Conservation (phyloP, 768 basidiomycete species). For the Suillus placidus region DNA sequence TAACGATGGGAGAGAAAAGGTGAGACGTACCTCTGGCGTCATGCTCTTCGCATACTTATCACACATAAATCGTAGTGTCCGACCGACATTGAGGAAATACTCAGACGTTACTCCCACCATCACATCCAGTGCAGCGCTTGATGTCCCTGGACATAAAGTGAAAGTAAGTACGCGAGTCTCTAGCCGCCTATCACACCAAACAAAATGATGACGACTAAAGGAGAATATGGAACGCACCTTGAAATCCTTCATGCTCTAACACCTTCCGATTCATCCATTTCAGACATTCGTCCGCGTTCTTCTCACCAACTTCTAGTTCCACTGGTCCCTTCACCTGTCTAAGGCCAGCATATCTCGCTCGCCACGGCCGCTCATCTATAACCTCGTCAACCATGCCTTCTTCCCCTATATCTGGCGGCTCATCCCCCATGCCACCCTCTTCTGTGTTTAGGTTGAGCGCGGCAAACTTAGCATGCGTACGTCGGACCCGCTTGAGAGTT, state of each 20-base stretch:
- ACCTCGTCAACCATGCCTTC: conserved; percentile 28
- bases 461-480: conserved; percentile 71
- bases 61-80: conserved; percentile 76
- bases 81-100: conserved; percentile 83
- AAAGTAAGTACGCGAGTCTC: background rate
- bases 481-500: conserved; percentile 70
- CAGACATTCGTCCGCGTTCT: conserved; percentile 64
- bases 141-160: conserved; percentile 52
- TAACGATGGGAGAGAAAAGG: background rate
- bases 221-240: conserved; percentile 56
- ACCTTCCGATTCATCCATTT: conserved; percentile 76
- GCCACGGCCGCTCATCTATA: conserved; percentile 69
- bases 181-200: background rate
- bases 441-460: conserved; percentile 47
- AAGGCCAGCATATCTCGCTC: conserved; percentile 12
- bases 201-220: background rate
- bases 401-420: conserved; percentile 36
- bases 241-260: conserved; percentile 89
- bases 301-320: conserved; percentile 60
- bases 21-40: conserved; percentile 73
- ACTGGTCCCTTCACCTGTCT: conserved; percentile 11
- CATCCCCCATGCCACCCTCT: conserved; percentile 39
- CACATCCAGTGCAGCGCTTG: conserved; percentile 74
- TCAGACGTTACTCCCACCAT: conserved; percentile 76
- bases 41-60: conserved; percentile 82